Conservation (phyloP, 176 grass and related monocot species). For the Oryza brachyantha region DNA sequence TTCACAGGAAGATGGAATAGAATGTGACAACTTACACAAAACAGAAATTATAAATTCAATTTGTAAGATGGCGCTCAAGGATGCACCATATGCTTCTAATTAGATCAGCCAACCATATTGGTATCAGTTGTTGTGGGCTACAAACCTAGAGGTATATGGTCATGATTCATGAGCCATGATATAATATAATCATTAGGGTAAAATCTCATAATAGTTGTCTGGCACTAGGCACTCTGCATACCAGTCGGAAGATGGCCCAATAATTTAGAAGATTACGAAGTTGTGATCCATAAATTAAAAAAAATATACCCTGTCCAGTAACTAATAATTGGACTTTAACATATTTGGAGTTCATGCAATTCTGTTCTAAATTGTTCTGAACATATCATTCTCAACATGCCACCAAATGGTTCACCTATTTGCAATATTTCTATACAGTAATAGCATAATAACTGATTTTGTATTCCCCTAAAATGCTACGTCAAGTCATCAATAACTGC, state of each 20-base stretch:
- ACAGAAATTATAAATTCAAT: not conserved
- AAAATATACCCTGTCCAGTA: not conserved
- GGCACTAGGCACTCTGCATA: slow-evolving; percentile 15
- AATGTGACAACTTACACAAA: not conserved
- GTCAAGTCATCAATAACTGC: not conserved
- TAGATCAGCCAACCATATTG: not conserved
- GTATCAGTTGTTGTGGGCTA: not conserved
- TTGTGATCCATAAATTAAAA: not conserved
- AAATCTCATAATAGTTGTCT: slow-evolving; percentile 12
- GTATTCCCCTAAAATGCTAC: not conserved
- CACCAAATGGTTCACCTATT: not conserved
- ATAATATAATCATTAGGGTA: slow-evolving; percentile 20
- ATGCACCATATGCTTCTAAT: not conserved
- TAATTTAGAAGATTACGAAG: not conserved
- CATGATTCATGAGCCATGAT: not conserved
- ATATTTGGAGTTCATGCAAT: not conserved
- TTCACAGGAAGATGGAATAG: not conserved
- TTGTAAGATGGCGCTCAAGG: not conserved
- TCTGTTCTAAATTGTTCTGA: not conserved
- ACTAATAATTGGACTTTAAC: not conserved
- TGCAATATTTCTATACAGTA: not conserved
- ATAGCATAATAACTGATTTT: not conserved
- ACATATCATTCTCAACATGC: not conserved
- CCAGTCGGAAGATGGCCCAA: not conserved
- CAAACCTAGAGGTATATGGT: not conserved